Base-by-base conservation (phyloP, 306 rosid species). In the Vicia villosa region DNA sequence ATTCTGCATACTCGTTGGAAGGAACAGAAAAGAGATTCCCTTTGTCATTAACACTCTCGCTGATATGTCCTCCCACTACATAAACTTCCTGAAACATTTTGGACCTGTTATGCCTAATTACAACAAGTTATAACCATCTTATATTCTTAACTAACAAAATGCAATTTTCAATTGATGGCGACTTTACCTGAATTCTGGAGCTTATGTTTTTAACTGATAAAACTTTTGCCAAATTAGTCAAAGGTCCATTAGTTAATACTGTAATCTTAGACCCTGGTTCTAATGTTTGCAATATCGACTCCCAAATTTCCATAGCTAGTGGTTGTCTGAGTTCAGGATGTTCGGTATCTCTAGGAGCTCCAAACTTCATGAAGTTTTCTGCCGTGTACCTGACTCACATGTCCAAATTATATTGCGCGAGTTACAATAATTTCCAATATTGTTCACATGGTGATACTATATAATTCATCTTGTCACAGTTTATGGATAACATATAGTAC, bases 201-300 rank as follows among this genome's bases (percentile, higher is more conserved):
- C 76, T 74, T 8, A 85, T 74, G 15, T 83, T 83, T 57, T 77
- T 80, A 16, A 73, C 1, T 9, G 86, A 82, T 19, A 81, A 58
- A 63, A 85, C 76, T 76, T 86, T 88, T 40, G 97, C 96, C 70
- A 94, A 83, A 84, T 81, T 91, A 56, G 99, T 94, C 76, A 94
- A 81, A 43, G 99, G 99, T 55, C 99, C 99, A 84, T 88, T 94
- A 58, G 96, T 89, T 47, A 94, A 80, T 20, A 94, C 78, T 46
- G 92, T 84, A 74, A 94, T 66, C 86, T 86, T 88, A n/a, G 91
- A 78, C 63, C 77, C 86, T 26, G 90, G 80, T 30, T 85, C 77
- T 28, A 75, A 22, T 80, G 83, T 63, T 66, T 75, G 74, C 80
- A 87, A 65, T 21, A 80, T 36, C 9, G 96, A 75, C 14, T 86